These are phyloP conservation scores for Colletotrichum sp. DNA, from an alignment of 2,329 filamentous ascomycete genomes.

Conservation along the genomic window DNA sequence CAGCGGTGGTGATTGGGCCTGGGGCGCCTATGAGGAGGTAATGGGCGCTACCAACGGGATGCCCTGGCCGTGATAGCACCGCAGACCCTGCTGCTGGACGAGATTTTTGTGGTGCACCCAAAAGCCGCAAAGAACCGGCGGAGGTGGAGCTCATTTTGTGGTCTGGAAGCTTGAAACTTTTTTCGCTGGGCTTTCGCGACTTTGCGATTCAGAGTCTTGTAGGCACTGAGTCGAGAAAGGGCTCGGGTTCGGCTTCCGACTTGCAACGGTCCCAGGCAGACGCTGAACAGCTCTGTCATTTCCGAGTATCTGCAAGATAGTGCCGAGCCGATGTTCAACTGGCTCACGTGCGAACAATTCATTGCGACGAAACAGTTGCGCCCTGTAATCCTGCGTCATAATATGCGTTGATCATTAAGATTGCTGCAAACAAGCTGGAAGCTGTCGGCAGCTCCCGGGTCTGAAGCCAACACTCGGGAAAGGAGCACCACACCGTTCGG, in stretches of 20 bases:
- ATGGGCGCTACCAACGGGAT: not conserved
- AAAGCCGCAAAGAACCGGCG: constrained; percentile 9
- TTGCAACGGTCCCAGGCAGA: not conserved
- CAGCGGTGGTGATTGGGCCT: not conserved
- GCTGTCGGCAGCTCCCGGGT: constrained; percentile 11
- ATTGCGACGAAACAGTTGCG: not conserved
- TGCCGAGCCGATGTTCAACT: not conserved
- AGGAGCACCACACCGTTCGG: not conserved
- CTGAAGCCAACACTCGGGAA: not conserved
- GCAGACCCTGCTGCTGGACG: not conserved
- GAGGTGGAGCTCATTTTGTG: constrained; percentile 12
- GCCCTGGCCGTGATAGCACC: constrained; percentile 4
- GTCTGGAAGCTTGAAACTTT: constrained; percentile 11
- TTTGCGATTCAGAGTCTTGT: constrained; percentile 4
- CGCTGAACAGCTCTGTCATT: not conserved
- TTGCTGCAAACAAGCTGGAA: constrained; percentile 6
- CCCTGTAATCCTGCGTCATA: not conserved
- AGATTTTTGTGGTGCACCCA: constrained; percentile 4
- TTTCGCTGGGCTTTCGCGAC: not conserved
- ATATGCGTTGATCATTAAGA: constrained; percentile 2
- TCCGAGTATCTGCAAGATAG: not conserved
- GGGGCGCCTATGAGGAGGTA: constrained; percentile 14
- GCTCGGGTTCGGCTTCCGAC: not conserved
- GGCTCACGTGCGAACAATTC: not conserved
- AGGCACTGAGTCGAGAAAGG: not conserved